phyloP scores from a whole-genome alignment of 2,329 filamentous ascomycete genomes.

The Echinosphaeria canescens region DNA sequence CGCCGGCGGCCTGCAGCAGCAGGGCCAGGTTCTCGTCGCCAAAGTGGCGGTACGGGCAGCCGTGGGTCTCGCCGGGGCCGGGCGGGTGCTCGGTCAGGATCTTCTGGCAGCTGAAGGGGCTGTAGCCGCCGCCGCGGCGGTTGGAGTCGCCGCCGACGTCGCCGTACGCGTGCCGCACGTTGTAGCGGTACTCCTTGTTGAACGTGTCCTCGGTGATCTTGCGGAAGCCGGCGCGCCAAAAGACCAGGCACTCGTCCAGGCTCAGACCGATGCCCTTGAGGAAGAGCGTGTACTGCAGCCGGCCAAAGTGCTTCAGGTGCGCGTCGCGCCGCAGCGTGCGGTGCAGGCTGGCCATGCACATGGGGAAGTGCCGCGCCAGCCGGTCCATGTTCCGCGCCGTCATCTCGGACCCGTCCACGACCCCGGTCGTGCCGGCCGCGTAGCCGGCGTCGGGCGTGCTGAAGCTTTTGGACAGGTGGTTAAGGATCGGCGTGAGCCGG shows the following conservation, averaged over 20 bases:
- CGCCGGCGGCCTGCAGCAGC: conserved; percentile 57
- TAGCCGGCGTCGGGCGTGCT: conserved; percentile 77
- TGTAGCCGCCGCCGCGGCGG: conserved; percentile 68
- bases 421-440: conserved; percentile 38
- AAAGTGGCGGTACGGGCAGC: conserved; percentile 94
- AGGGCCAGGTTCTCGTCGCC: conserved; percentile 64
- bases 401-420: conserved; percentile 50
- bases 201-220: conserved; percentile 84
- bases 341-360: conserved; percentile 90
- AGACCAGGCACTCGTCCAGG: conserved; percentile 76
- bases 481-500: conserved; percentile 46
- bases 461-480: conserved; percentile 87
- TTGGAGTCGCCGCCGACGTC: conserved; percentile 89
- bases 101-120: conserved; percentile 86
- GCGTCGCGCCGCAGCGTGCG: conserved; percentile 66
- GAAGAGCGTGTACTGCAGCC: conserved; percentile 90
- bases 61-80: conserved; percentile 71
- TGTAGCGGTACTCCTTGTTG: conserved; percentile 96
- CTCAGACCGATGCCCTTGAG: conserved; percentile 86
- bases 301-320: conserved; percentile 83
- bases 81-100: conserved; percentile 79
- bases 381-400: conserved; percentile 60
- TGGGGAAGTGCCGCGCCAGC: conserved; percentile 66
- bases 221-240: conserved; percentile 77
- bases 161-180: conserved; percentile 84